Evolutionary conservation across 1,284 basidiomycete species (phyloP), one percentile per base, ranked within the genome.

Genomic region (Rhodotorula sp.): DNA sequence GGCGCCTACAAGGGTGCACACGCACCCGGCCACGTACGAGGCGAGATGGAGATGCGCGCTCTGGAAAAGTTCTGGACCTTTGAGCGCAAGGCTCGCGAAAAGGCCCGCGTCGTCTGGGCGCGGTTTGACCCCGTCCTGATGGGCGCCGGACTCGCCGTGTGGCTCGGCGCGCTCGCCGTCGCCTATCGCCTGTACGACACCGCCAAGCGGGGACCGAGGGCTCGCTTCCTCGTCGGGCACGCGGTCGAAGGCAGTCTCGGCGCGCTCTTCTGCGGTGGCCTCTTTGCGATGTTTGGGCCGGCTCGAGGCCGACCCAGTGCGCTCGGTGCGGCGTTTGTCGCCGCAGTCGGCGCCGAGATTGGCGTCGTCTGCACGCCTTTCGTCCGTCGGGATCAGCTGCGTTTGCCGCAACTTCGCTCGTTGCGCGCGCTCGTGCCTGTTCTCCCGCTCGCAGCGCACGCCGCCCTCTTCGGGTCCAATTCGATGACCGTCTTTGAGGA

Each of bases 401-500:
- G 68, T 6, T 48, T 72, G 17, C 30, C 4, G 12, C 58, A 30
- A 17, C 8, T 55, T 42, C n/a, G 55, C 20, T 57, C 70, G 2
- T n/a, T 42, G 0, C 59, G 58, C 8, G 46, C 45, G n/a, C 46
- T 76, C 46, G 59, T 59, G 5, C 48, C 66, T 20, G n/a, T 68
- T 24, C 29, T 77, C 6, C 70, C 75, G 18, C 48, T 76, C 55
- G n/a, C 70, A 26, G 64, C 62, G 0, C 78, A 79, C 53, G 57
- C 68, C 29, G 68, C 67, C 8, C 33, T 73, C 51, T 77, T 77
- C 62, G 76, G 89, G 18, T 94, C 92, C 33, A 99, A 98, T 82
- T 96, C 93, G 0, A 96, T 92, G 82, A 91, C 91, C 45, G 87
- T 99, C 79, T 97, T 93, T 91, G 96, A 99, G 84, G 95, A 98